These are phyloP conservation scores for Drechmeria coniospora DNA, from an alignment of 2,329 filamentous ascomycete genomes.

Conservation along the genomic window DNA sequence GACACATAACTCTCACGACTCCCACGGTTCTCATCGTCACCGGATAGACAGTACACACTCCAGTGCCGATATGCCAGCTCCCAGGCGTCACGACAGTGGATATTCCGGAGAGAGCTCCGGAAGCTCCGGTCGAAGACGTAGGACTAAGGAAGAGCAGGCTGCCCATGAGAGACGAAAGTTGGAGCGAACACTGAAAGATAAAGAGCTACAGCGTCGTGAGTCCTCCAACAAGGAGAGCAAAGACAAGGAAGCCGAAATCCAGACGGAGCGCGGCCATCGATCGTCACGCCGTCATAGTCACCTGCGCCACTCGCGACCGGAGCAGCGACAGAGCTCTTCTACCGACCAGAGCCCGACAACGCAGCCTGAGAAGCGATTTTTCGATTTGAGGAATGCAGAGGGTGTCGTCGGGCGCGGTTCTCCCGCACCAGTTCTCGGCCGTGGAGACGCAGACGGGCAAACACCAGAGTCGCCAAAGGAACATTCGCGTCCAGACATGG, in stretches of 20 bases:
- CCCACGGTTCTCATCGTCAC: constrained; percentile 17
- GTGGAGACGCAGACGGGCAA: no score
- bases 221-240: constrained; percentile 9
- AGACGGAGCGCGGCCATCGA: constrained; percentile 14
- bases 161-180: constrained; percentile 33
- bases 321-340: constrained; percentile 14
- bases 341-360: constrained; percentile 8
- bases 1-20: constrained; percentile 8
- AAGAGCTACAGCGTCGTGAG: constrained; percentile 13
- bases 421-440: constrained; percentile 7
- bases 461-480: constrained; percentile 9
- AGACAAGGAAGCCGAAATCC: constrained; percentile 20
- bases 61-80: constrained; percentile 16
- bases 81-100: constrained; percentile 29
- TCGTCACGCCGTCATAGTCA: constrained; percentile 27
- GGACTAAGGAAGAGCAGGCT: constrained; percentile 33
- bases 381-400: constrained; percentile 23
- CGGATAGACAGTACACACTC: constrained; percentile 23
- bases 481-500: constrained; percentile 10
- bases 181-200: constrained; percentile 22
- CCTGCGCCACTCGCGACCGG: constrained; percentile 17
- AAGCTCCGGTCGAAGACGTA: constrained; percentile 17
- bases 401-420: constrained; percentile 15
- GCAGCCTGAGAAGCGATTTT: constrained; percentile 23
- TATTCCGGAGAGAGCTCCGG: constrained; percentile 25